Conservation (phyloP, 768 basidiomycete genomes). For the Leccinum variicolor region DNA sequence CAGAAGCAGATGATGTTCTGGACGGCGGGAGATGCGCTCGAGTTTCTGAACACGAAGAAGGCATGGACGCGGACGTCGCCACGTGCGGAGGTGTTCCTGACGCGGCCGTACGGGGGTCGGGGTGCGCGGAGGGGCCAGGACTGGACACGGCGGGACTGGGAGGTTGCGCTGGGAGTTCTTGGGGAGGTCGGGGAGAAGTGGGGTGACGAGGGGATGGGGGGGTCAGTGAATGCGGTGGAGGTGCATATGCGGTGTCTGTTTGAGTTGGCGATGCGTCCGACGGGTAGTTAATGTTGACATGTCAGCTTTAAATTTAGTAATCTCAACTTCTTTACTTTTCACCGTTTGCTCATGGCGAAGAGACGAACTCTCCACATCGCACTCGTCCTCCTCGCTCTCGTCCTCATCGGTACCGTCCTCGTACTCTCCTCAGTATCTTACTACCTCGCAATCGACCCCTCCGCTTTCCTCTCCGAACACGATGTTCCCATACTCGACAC, state of each 20-base stretch:
- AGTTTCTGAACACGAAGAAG: slow-evolving; percentile 49
- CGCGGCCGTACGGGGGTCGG: slow-evolving; percentile 39
- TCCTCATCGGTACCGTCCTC: slow-evolving; percentile 84
- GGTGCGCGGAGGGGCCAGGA: slow-evolving; percentile 70
- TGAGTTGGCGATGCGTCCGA: slow-evolving; percentile 41
- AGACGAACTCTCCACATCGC: slow-evolving; percentile 44
- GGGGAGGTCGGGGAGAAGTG: slow-evolving; percentile 47
- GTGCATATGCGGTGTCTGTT: slow-evolving; percentile 51
- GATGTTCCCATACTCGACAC: slow-evolving; percentile 64
- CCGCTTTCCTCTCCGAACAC: slow-evolving; percentile 75
- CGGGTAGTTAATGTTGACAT: slow-evolving; percentile 20
- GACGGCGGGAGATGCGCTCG: slow-evolving; percentile 53
- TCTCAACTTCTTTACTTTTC: neutral
- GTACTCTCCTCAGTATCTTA: slow-evolving; percentile 91
- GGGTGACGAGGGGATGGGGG: slow-evolving; percentile 53
- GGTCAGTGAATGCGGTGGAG: slow-evolving; percentile 47
- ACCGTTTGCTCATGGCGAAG: slow-evolving; percentile 34
- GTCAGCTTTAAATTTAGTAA: neutral
- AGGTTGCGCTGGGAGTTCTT: slow-evolving; percentile 46
- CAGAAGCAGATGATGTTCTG: slow-evolving; percentile 45
- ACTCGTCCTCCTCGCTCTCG: slow-evolving; percentile 60
- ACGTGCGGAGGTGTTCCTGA: slow-evolving; percentile 50
- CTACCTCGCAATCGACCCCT: slow-evolving; percentile 77
- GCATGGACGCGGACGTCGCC: slow-evolving; percentile 37
- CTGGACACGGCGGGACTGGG: slow-evolving; percentile 72